Percentiles rank a stretch among this genome's conserved stretches.
These are phyloP conservation scores for Iberis pinnata DNA, from an alignment of 345 rosid species.

Conservation along the genomic window DNA sequence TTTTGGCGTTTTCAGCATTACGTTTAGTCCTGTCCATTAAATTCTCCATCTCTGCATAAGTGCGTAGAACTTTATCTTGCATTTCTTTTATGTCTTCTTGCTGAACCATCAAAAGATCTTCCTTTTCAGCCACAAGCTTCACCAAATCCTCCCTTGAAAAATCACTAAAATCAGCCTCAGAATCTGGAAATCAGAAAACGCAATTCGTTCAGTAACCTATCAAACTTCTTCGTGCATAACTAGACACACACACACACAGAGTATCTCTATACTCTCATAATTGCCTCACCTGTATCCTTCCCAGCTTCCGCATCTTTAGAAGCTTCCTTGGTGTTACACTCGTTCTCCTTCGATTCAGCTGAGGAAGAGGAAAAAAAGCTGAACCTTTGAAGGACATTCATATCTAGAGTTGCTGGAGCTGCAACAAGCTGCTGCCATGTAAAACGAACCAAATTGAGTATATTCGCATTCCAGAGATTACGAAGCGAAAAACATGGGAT, in stretches of 20 bases:
- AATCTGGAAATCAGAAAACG: slow-evolving; percentile 53
- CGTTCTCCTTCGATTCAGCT: slow-evolving; percentile 43
- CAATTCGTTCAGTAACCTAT: slow-evolving; percentile 37
- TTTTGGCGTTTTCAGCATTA: slow-evolving; percentile 80
- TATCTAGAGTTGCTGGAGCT: slow-evolving; percentile 37
- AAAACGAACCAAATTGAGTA: too few relatives aligned
- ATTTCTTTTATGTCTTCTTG: slow-evolving; percentile 51
- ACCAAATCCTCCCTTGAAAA: slow-evolving; percentile 64
- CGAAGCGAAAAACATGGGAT: too few relatives aligned
- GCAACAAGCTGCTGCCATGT: slow-evolving; percentile 46
- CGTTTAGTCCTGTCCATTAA: slow-evolving; percentile 76
- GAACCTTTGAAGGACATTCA: slow-evolving; percentile 38
- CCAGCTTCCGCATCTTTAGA: slow-evolving; percentile 24
- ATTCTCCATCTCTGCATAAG: slow-evolving; percentile 87
- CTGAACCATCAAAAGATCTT: slow-evolving; percentile 59
- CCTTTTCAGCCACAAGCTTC: slow-evolving; percentile 70
- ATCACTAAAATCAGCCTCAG: slow-evolving; percentile 53
- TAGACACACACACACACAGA: slow-evolving; percentile 7
- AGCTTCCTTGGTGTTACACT: slow-evolving; percentile 25
- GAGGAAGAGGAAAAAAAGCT: slow-evolving; percentile 65
- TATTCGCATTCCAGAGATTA: too few relatives aligned
- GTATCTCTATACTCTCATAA: slow-evolving; percentile 26
- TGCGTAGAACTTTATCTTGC: slow-evolving; percentile 71
- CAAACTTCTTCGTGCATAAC: slow-evolving; percentile 35
- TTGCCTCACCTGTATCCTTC: slow-evolving; percentile 47